A percentile compares a stretch with the other conserved stretches of the same genome.
These are phyloP conservation scores for Scheffersomyces lignicola DNA, from an alignment of 1,139 yeast genomes.

Conservation along the genomic window DNA sequence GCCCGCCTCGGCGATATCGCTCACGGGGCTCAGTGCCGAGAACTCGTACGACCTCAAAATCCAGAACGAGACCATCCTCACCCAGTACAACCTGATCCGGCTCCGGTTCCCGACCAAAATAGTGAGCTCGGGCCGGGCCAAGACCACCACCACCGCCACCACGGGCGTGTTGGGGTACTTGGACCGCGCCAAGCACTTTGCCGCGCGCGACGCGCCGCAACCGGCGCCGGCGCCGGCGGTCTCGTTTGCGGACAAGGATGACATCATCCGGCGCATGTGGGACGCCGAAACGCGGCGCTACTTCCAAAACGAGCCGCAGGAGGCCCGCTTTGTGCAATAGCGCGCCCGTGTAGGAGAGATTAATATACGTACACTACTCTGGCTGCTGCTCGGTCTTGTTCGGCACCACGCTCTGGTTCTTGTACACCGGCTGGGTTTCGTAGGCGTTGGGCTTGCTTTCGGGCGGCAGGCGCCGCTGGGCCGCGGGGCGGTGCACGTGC, in stretches of 20 bases:
- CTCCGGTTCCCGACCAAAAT: slow-evolving; percentile 30
- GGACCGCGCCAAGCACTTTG: slow-evolving; percentile 9
- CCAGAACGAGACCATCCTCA: slow-evolving; percentile 38
- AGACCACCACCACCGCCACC: neutral
- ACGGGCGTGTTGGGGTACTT: slow-evolving; percentile 17
- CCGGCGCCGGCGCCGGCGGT: slow-evolving; percentile 2
- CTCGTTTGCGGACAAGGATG: slow-evolving; percentile 14
- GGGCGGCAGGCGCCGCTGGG: no score
- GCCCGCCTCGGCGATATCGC: slow-evolving; percentile 5
- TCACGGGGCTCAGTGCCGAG: neutral
- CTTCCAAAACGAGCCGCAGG: slow-evolving; percentile 5
- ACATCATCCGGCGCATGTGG: slow-evolving; percentile 12
- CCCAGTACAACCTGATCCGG: slow-evolving; percentile 41
- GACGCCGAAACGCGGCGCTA: slow-evolving; percentile 11
- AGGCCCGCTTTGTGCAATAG: neutral
- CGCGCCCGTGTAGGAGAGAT: neutral
- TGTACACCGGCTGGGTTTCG: slow-evolving; percentile 65
- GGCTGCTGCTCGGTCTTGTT: no score
- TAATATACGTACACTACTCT: no score
- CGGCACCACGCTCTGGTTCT: no score
- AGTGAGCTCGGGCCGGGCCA: neutral
- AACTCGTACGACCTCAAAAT: slow-evolving; percentile 27
- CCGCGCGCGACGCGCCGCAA: neutral
- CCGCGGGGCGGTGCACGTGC: slow-evolving; percentile 7
- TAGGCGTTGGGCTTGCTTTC: slow-evolving; percentile 58